These are phyloP conservation scores for Teunomyces lycoperdinae DNA, from an alignment of 805 yeast genomes.

Conservation along the genomic window DNA sequence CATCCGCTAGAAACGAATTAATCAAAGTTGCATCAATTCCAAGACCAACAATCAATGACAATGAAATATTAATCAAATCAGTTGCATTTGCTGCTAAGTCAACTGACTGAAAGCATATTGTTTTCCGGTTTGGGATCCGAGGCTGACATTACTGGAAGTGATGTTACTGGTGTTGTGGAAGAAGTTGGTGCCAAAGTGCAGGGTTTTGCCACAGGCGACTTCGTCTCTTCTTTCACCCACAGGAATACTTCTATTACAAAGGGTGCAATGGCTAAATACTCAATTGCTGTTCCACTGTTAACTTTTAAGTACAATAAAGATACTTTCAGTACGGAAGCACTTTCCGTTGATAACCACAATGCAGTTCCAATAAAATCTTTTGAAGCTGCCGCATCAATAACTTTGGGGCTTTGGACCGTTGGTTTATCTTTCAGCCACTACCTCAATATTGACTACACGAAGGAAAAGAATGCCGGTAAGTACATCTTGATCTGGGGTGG, in stretches of 20 bases:
- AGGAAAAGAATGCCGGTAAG: constrained; percentile 11
- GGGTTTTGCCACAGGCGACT: constrained; percentile 39
- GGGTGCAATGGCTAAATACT: constrained; percentile 63
- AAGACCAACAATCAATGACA: constrained; percentile 30
- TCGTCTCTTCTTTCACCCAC: constrained; percentile 52
- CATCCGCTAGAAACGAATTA: background rate
- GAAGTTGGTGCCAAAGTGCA: constrained; percentile 46
- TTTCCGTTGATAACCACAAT: constrained; percentile 22
- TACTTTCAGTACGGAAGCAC: constrained; percentile 9
- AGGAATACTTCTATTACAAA: constrained; percentile 48
- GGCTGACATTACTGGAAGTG: constrained; percentile 59
- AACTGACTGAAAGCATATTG: constrained; percentile 65
- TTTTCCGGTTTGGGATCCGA: constrained; percentile 35
- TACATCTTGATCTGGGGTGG: constrained; percentile 36
- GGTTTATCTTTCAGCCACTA: constrained; percentile 36
- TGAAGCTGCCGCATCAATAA: constrained; percentile 66
- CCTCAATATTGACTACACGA: constrained; percentile 23
- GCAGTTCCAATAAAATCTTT: constrained; percentile 44
- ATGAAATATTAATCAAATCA: constrained; percentile 47
- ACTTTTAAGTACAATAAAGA: constrained; percentile 28
- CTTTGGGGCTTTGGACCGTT: constrained; percentile 53
- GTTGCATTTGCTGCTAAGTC: constrained; percentile 62
- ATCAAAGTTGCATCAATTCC: constrained; percentile 23
- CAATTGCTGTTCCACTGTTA: constrained; percentile 32
- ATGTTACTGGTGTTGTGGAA: constrained; percentile 55